Base-by-base conservation (phyloP, 208 protist species). In the Strigomonas galati region DNA sequence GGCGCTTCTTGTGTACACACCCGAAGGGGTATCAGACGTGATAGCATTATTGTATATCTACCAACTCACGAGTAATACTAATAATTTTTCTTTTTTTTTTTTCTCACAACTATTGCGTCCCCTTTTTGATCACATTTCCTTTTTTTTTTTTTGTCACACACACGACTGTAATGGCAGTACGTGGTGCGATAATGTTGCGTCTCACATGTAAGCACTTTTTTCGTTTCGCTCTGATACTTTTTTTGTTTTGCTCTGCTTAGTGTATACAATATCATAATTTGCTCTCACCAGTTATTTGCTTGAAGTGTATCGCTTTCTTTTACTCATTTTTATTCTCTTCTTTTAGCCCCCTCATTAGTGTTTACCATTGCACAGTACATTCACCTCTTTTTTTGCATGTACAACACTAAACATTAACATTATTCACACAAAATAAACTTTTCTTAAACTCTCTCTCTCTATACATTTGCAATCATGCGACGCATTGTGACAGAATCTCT, bases 1-100 rank as follows among this genome's bases (percentile, higher is more conserved):
- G 89, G 89, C 65, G 67, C 19, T 95, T 95, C 65, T 82, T 89
- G 54, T 40, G 65, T 26, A 53, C 58, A n/a, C 81, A 91, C 70
- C 79, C 83, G 2, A 30, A 62, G 4, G 83, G 86, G 23, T 89
- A 84, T 62, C 61, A 79, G 61, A 28, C 24, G 31, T 7, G 43
- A 28, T 48, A 52, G 43, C 37, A 62, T 7, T n/a, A n/a, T n/a
- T n/a, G n/a, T n/a, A n/a, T n/a, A n/a, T n/a, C n/a, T n/a, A n/a
- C n/a, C n/a, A n/a, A n/a, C n/a, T n/a, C n/a, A n/a, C n/a, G 10
- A 67, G 57, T n/a, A 58, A 57, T 3, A 55, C 5, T 2, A 46
- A 58, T 3, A 67, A 43, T 37, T 37, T 19, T 60, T 43, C n/a
- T 37, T 60, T 60, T 60, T 60, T 60, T 60, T 60, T 54, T 54